Percentiles rank a stretch among this genome's conserved stretches.
These are phyloP conservation scores for Kwoniella pini DNA, from an alignment of 768 basidiomycete genomes.

Conservation along the genomic window DNA sequence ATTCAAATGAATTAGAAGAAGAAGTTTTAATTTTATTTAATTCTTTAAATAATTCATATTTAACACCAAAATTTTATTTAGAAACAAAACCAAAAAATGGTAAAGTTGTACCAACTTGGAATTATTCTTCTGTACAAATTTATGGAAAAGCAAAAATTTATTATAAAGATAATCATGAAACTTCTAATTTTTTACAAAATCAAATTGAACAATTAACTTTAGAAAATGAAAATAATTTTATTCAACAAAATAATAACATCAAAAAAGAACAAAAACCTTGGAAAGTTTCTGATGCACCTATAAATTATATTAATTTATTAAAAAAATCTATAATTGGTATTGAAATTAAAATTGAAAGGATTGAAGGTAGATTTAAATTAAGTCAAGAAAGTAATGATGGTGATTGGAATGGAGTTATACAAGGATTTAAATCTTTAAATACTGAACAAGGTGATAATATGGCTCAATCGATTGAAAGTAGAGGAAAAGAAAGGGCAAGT, in stretches of 20 bases:
- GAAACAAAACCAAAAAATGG: conserved; percentile 49
- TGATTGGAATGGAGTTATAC: conserved; percentile 51
- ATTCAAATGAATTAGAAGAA: conserved; percentile 21
- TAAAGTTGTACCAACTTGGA: conserved; percentile 55
- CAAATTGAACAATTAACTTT: conserved; percentile 46
- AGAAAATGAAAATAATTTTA: conserved; percentile 16
- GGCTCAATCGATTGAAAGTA: conserved; percentile 26
- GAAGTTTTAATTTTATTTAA: conserved; percentile 53
- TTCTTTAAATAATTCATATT: conserved; percentile 46
- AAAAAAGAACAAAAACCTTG: conserved; percentile 23
- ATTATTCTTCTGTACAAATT: conserved; percentile 52
- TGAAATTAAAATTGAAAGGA: conserved; percentile 47
- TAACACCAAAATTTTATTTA: conserved; percentile 52
- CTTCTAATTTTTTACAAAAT: conserved; percentile 34
- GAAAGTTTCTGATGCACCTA: conserved; percentile 49
- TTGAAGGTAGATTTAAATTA: conserved; percentile 53
- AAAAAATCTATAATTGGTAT: conserved; percentile 52
- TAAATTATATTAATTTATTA: conserved; percentile 43
- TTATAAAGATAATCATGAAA: conserved; percentile 17
- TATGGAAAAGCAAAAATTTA: conserved; percentile 48
- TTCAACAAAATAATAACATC: conserved; percentile 1
- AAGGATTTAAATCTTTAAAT: conserved; percentile 40
- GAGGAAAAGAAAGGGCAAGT: conserved; percentile 1
- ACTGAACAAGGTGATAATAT: conserved; percentile 37
- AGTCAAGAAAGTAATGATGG: conserved; percentile 44